Conservation (phyloP, 106 monocot species). For the Allium sativum region DNA sequence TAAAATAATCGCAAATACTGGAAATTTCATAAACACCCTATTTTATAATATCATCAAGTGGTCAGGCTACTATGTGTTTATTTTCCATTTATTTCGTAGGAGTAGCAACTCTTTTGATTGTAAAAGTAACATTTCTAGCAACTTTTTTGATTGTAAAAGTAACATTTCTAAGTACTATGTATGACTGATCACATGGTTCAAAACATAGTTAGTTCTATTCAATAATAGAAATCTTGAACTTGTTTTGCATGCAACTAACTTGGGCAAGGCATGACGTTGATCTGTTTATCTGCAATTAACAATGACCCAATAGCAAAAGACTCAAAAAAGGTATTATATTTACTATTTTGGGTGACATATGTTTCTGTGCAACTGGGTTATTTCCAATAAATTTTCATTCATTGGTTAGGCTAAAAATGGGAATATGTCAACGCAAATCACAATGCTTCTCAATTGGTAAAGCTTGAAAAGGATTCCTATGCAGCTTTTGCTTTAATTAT, state of each 20-base stretch:
- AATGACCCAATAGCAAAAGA: slow-evolving; percentile 25
- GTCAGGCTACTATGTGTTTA: too few relatives aligned
- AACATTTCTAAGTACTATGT: too few relatives aligned
- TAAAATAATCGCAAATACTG: too few relatives aligned
- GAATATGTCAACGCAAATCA: slow-evolving; percentile 60
- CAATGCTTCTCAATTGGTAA: slow-evolving; percentile 61
- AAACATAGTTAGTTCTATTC: too few relatives aligned
- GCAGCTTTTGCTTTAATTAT: slow-evolving; percentile 90
- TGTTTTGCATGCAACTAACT: slow-evolving; percentile 83
- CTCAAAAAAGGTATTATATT: slow-evolving; percentile 34
- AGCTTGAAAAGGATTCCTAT: slow-evolving; percentile 83
- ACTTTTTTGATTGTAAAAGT: too few relatives aligned
- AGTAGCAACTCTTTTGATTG: too few relatives aligned
- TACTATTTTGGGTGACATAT: slow-evolving; percentile 10
- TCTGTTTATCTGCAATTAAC: slow-evolving; percentile 40
- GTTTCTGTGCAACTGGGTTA: slow-evolving; percentile 19
- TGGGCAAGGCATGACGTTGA: slow-evolving; percentile 79
- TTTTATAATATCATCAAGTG: too few relatives aligned
- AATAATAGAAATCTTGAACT: too few relatives aligned
- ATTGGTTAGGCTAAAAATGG: slow-evolving; percentile 52
- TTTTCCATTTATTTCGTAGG: too few relatives aligned
- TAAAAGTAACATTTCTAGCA: too few relatives aligned
- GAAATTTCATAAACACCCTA: too few relatives aligned
- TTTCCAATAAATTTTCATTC: slow-evolving; percentile 15
- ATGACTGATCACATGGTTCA: too few relatives aligned